phyloP scores from a whole-genome alignment of 208 protist genomes.

The Wallacemonas sp. region DNA sequence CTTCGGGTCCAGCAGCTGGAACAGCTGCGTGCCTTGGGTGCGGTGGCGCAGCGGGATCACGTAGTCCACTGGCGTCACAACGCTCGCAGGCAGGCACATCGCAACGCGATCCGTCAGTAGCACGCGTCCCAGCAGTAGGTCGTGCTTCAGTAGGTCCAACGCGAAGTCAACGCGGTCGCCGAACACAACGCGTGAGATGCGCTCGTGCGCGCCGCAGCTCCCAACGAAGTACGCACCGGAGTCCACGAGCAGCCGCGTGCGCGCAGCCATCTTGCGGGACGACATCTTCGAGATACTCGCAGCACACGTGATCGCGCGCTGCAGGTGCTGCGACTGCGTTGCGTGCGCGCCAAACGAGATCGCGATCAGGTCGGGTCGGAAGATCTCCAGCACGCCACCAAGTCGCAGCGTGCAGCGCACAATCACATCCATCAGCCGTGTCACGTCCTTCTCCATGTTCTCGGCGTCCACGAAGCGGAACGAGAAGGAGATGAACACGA shows the following conservation, averaged over 20 bases:
- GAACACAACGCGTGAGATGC: constrained; percentile 38
- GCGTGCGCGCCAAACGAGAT: constrained; percentile 58
- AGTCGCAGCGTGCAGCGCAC: constrained; percentile 25
- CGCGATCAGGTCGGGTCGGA: constrained; percentile 46
- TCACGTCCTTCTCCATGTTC: constrained; percentile 26
- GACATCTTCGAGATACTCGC: constrained; percentile 23
- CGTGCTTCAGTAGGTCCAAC: constrained; percentile 27
- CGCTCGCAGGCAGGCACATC: constrained; percentile 22
- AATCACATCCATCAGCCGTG: constrained; percentile 25
- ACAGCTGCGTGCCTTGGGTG: constrained; percentile 28
- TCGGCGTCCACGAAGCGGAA: constrained; percentile 31
- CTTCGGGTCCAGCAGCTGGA: constrained; percentile 28
- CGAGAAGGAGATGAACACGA: constrained; percentile 29
- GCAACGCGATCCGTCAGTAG: constrained; percentile 31
- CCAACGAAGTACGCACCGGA: constrained; percentile 56
- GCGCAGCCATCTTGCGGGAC: not conserved
- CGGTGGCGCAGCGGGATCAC: constrained; percentile 26
- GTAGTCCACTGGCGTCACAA: constrained; percentile 34
- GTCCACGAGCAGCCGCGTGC: constrained; percentile 41
- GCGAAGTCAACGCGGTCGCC: constrained; percentile 41
- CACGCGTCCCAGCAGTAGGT: constrained; percentile 25
- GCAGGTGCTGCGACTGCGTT: constrained; percentile 27
- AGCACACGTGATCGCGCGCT: constrained; percentile 38
- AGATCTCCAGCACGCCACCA: constrained; percentile 47
- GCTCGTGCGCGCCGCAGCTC: constrained; percentile 54